Evolutionary conservation across 1,139 yeast genomes (phyloP).

Genomic region (Magnusiomyces suaveolens): DNA sequence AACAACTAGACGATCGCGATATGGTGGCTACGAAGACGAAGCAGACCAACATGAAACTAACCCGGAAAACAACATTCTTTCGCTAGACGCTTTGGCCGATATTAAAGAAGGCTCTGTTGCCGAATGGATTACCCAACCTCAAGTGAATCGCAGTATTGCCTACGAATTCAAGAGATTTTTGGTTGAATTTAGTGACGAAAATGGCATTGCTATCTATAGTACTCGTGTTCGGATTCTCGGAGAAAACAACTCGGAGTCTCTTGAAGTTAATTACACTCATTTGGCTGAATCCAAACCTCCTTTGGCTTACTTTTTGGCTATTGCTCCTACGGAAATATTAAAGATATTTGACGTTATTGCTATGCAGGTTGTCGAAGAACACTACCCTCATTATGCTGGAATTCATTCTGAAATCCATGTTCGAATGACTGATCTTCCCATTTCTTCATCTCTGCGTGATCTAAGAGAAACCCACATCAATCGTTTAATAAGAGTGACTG

Average conservation of each 20-base stretch:
- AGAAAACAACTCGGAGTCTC: slow-evolving; percentile 83
- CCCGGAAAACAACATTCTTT: slow-evolving; percentile 72
- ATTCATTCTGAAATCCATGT: slow-evolving; percentile 94
- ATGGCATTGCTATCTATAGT: slow-evolving; percentile 93
- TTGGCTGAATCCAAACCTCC: slow-evolving; percentile 84
- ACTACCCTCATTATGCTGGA: slow-evolving; percentile 87
- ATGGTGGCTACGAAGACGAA: slow-evolving; percentile 51
- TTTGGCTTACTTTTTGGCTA: slow-evolving; percentile 77
- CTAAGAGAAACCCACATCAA: slow-evolving; percentile 80
- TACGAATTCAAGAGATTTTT: slow-evolving; percentile 82
- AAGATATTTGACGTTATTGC: slow-evolving; percentile 89
- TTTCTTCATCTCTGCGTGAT: slow-evolving; percentile 67
- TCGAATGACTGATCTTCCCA: slow-evolving; percentile 73
- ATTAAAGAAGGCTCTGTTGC: slow-evolving; percentile 82
- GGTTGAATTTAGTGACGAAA: slow-evolving; percentile 83
- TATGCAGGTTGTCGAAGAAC: slow-evolving; percentile 94
- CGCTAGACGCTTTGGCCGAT: slow-evolving; percentile 81
- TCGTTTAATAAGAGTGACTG: slow-evolving; percentile 74
- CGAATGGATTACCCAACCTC: slow-evolving; percentile 93
- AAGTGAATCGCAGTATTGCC: slow-evolving; percentile 82
- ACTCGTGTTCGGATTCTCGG: slow-evolving; percentile 87
- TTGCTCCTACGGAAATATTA: slow-evolving; percentile 83
- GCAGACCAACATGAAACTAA: slow-evolving; percentile 42
- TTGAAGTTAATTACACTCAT: slow-evolving; percentile 81
- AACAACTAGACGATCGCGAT: slow-evolving; percentile 69